Conservation (phyloP, 2,329 filamentous ascomycete species). For the Aspergillus fructus region DNA sequence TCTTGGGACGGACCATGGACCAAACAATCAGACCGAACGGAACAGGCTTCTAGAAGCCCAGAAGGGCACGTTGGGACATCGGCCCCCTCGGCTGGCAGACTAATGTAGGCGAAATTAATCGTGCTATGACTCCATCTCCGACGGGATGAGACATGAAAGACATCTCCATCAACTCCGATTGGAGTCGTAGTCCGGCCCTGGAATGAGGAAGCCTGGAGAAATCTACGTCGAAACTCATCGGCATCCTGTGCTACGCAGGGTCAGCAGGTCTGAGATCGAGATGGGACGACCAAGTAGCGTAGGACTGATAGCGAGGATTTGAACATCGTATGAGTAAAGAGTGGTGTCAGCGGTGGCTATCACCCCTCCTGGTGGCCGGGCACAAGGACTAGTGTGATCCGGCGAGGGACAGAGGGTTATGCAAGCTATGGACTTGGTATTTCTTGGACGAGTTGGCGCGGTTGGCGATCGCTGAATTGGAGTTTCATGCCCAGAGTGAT, state of each 20-base stretch:
- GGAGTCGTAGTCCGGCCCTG: not conserved
- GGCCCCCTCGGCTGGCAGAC: not conserved
- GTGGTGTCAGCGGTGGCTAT: not conserved
- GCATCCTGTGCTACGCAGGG: not conserved
- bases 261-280: not conserved
- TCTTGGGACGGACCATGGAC: conserved; percentile 4
- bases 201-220: not conserved
- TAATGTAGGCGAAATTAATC: conserved; percentile 1
- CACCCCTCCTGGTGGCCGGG: not conserved
- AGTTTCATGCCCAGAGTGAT: conserved; percentile 11
- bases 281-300: conserved; percentile 19
- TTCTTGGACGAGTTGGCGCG: conserved; percentile 10
- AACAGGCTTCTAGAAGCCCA: conserved; percentile 10
- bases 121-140: not conserved
- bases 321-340: conserved; percentile 3
- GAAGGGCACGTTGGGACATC: not conserved
- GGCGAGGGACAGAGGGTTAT: not conserved
- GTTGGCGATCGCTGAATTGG: conserved; percentile 10
- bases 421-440: conserved; percentile 11
- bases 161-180: not conserved
- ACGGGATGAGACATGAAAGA: not conserved
- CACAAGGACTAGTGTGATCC: conserved; percentile 3
- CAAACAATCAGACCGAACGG: conserved; percentile 4
- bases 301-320: conserved; percentile 15
- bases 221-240: too few species aligned